Conservation (phyloP, 495 filamentous ascomycete genomes). For the Aspergillus ostianus region DNA sequence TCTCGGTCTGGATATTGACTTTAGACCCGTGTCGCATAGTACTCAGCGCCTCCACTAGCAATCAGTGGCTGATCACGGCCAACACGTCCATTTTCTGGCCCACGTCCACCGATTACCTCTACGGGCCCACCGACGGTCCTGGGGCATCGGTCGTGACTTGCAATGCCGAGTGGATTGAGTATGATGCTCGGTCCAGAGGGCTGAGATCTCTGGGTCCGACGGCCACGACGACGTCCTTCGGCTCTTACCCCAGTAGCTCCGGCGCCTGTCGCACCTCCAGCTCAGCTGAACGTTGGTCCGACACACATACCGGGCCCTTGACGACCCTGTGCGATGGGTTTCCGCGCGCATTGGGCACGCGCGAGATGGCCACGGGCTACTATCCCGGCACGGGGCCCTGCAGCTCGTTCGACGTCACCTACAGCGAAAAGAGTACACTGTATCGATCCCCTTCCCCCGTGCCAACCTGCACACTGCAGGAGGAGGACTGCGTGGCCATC, state of each 20-base stretch:
- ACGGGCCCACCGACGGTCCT: constrained; percentile 27
- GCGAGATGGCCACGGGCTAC: constrained; percentile 18
- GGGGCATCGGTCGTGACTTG: constrained; percentile 23
- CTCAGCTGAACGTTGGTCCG: constrained; percentile 4
- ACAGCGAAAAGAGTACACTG: constrained; percentile 7
- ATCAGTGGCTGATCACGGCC: constrained; percentile 25
- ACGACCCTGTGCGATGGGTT: constrained; percentile 26
- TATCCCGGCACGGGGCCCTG: constrained; percentile 25
- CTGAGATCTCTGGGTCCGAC: constrained; percentile 21
- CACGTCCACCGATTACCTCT: constrained; percentile 28
- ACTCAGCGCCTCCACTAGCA: constrained; percentile 16
- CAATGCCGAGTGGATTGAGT: constrained; percentile 26
- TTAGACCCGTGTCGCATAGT: background rate
- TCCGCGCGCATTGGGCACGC: constrained; percentile 23
- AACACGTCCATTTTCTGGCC: constrained; percentile 30
- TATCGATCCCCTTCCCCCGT: constrained; percentile 16
- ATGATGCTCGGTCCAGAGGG: constrained; percentile 10
- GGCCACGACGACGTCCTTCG: constrained; percentile 7
- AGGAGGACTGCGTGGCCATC: constrained; percentile 23
- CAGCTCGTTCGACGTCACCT: constrained; percentile 7
- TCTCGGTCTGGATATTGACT: background rate
- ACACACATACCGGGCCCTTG: constrained; percentile 23
- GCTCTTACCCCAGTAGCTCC: constrained; percentile 17
- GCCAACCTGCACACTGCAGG: constrained; percentile 16
- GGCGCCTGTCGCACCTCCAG: constrained; percentile 20